Base-by-base conservation (phyloP, 176 grass and related monocot species). In the Musa itinerans region DNA sequence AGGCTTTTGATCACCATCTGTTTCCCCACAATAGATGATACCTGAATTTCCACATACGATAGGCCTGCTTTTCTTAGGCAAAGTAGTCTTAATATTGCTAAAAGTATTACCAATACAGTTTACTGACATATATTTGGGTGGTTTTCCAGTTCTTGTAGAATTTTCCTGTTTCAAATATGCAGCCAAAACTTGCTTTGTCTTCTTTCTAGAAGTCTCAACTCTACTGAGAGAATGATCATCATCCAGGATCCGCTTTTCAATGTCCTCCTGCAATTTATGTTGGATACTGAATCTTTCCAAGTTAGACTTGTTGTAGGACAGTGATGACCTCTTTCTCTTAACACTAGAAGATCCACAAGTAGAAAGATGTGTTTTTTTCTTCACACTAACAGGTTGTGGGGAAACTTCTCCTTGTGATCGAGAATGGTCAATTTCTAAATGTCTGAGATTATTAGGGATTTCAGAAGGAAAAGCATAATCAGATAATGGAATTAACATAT, bases 51-150 rank as follows among this genome's bases (percentile, higher is more conserved):
- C 83, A 77, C 76, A 69, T 25, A 87, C 81, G 61, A 81, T 50
- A 81, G 85, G 85, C 58, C 52, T 83, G 48, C 55, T 82, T 83
- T 76, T 89, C 50, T 73, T 78, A 25, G 69, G 78, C 59, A 19
- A 54, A 71, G 8, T 75, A 71, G 34, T 69, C 77, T 68, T 83
- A 82, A 82, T 73, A 74, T 77, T 80, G 17, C 89, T 87, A 78
- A 75, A 64, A 84, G 79, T 75, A 77, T 80, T 93, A 74, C 75
- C 69, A 75, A 98, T 91, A 69, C 85, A 81, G 63, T 89, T 98
- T 65, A 98, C 76, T 75, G 85, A 98, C 54, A 93, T 82, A 65
- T 87, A 98, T 85, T 98, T 98, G 26, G 88, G 95, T 48, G 83
- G 72, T 80, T 93, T 98, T 73, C 83, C 82, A 55, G 68, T 80